Evolutionary conservation across 1,284 basidiomycete genomes (phyloP), one percentile per base, ranked within the genome.

Genomic region (Amylostereum chailletii): DNA sequence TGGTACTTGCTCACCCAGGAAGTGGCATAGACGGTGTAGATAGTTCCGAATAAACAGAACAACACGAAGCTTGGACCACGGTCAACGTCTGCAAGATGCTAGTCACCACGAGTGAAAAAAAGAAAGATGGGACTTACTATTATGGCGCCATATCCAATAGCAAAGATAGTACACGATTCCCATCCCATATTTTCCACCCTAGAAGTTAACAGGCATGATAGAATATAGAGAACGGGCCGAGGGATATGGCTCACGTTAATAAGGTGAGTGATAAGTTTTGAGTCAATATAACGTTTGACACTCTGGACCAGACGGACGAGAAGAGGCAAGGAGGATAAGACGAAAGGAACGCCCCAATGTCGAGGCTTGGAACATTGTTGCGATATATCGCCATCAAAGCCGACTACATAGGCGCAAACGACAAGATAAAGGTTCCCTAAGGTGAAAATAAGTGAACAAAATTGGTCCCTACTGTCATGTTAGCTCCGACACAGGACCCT

Each of bases 131-230:
- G 42, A 34, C 71, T 43, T 49, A 84, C 88, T 80, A 52, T 76
- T 64, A 47, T 81, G 70, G 56, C 86, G 72, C 91, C 91, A 95
- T 42, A 78, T 62, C 54, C 75, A 86, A 61, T 88, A 93, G 50
- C 79, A 74, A 4, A 83, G 60, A 59, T 79, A 81, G 44, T 73
- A 73, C 1, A 85, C 38, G 11, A 93, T 81, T 0, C 83, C 83
- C 40, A 75, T 69, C 3, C 66, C 70, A 60, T 94, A 94, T 67
- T 93, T 93, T 6, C 89, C 90, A 10, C 79, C 87, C 88, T 90
- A 49, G 26, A 26, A 43, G 7, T 7, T 42, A 45, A 31, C 36
- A 26, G 34, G 30, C 32, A 41, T 45, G 32, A 45, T 4, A 8
- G 10, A 29, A 33, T n/a, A 8, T 3, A 39, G 19, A 40, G 19